These are phyloP conservation scores for Wickerhamiella slavikovae DNA, from an alignment of 805 yeast genomes.

Conservation along the genomic window DNA sequence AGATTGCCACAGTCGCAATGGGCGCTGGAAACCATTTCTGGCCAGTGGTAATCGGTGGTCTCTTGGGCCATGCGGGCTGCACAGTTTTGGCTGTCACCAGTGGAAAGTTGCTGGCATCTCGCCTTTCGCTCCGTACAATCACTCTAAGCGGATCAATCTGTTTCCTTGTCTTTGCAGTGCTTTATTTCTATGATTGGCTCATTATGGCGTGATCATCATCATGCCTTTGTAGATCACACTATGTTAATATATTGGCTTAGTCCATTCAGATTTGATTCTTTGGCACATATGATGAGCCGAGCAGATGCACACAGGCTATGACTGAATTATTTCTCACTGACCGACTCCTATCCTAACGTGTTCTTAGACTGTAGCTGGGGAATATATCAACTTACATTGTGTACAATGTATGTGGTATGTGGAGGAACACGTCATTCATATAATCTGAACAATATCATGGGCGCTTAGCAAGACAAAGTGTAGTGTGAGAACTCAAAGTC, in stretches of 20 bases:
- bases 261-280: neutral
- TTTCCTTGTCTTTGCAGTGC: conserved; percentile 59
- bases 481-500: too few relatives aligned
- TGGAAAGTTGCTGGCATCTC: conserved; percentile 75
- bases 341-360: neutral
- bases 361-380: too few relatives aligned
- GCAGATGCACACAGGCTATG: neutral
- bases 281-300: neutral
- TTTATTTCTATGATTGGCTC: conserved; percentile 44
- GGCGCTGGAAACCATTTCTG: conserved; percentile 91
- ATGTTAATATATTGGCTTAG: neutral
- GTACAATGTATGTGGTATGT: too few relatives aligned
- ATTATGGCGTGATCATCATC: neutral
- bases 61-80: conserved; percentile 74
- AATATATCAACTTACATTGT: too few relatives aligned
- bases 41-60: conserved; percentile 75
- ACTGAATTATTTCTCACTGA: neutral
- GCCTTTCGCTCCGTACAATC: conserved; percentile 77
- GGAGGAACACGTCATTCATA: too few relatives aligned
- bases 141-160: conserved; percentile 82
- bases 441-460: too few relatives aligned
- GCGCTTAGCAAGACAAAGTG: too few relatives aligned
- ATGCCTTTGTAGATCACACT: neutral
- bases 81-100: conserved; percentile 84
- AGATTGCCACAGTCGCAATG: conserved; percentile 94